Percentiles rank a stretch among this genome's conserved stretches.
These are phyloP conservation scores for Paulinella micropora DNA, from an alignment of 78 protist species.

Conservation along the genomic window DNA sequence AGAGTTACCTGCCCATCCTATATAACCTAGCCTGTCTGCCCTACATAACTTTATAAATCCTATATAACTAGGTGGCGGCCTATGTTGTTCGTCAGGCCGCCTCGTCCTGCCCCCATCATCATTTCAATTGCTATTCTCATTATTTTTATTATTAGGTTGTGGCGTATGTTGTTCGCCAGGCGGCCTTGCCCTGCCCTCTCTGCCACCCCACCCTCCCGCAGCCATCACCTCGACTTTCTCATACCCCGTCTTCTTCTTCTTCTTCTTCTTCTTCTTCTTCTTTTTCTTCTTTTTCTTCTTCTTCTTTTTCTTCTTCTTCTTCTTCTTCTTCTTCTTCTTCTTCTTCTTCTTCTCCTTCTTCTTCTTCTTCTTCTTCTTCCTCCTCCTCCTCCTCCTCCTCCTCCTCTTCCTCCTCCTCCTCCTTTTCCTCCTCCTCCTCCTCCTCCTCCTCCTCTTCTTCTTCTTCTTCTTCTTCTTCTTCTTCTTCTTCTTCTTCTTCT, in stretches of 20 bases:
- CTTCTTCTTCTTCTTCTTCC: not conserved
- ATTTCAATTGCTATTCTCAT: not conserved
- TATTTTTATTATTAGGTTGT: not conserved
- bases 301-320: slow-evolving; percentile 4
- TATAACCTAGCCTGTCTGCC: too few relatives aligned
- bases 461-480: not conserved
- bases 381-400: not conserved
- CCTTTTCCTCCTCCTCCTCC: not conserved
- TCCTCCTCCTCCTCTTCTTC: too few relatives aligned
- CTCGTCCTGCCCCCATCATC: not conserved
- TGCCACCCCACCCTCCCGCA: not conserved
- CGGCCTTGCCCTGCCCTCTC: not conserved
- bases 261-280: slow-evolving; percentile 16
- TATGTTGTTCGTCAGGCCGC: too few relatives aligned
- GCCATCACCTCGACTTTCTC: not conserved
- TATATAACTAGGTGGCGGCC: too few relatives aligned
- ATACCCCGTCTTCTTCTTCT: too few relatives aligned
- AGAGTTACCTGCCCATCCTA: too few relatives aligned
- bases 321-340: slow-evolving; percentile 14
- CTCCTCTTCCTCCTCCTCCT: not conserved
- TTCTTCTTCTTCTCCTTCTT: slow-evolving; percentile 5
- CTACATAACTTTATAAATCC: too few relatives aligned
- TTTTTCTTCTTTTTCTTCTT: not conserved
- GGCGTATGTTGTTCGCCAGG: not conserved
- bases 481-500: not conserved